Conservation (phyloP, 1,284 basidiomycete genomes). For the Tilletia walkeri region DNA sequence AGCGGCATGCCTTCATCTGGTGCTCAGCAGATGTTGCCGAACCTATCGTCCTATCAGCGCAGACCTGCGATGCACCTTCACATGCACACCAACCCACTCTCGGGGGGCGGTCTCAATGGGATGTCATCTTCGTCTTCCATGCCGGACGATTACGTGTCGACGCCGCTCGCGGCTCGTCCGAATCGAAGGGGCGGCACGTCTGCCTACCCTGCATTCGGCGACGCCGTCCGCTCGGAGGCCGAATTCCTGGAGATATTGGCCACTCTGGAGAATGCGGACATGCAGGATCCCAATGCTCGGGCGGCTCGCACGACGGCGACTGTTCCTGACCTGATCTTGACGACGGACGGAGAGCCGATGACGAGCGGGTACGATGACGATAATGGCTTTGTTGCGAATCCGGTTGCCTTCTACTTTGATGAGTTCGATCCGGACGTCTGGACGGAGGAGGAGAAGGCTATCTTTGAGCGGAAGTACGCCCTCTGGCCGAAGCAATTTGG, state of each 20-base stretch:
- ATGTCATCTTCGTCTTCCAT: neutral
- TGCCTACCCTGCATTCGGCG: constrained; percentile 64
- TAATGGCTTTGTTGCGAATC: constrained; percentile 76
- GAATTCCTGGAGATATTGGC: constrained; percentile 97
- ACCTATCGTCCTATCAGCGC: constrained; percentile 23
- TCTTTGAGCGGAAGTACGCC: constrained; percentile 78
- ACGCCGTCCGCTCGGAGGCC: constrained; percentile 87
- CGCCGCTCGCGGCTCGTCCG: constrained; percentile 27
- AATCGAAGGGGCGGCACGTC: constrained; percentile 38
- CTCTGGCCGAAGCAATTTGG: constrained; percentile 91
- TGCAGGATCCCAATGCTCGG: constrained; percentile 83
- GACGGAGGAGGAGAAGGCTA: constrained; percentile 79
- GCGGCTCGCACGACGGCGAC: constrained; percentile 81
- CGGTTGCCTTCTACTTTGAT: constrained; percentile 64
- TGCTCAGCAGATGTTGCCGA: constrained; percentile 21
- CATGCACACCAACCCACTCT: constrained; percentile 32
- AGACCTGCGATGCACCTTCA: constrained; percentile 24
- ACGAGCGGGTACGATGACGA: constrained; percentile 71
- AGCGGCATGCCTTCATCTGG: constrained; percentile 29
- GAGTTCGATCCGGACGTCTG: constrained; percentile 61
- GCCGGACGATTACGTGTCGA: constrained; percentile 2
- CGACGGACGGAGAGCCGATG: constrained; percentile 63
- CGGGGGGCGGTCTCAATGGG: constrained; percentile 16
- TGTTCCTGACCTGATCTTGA: constrained; percentile 86
- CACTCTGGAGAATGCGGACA: constrained; percentile 83